Percentiles rank a stretch among this genome's conserved stretches.
Conservation (phyloP, 225 moss, liverwort and hornwort genomes). For the Pleurozium schreberi region DNA sequence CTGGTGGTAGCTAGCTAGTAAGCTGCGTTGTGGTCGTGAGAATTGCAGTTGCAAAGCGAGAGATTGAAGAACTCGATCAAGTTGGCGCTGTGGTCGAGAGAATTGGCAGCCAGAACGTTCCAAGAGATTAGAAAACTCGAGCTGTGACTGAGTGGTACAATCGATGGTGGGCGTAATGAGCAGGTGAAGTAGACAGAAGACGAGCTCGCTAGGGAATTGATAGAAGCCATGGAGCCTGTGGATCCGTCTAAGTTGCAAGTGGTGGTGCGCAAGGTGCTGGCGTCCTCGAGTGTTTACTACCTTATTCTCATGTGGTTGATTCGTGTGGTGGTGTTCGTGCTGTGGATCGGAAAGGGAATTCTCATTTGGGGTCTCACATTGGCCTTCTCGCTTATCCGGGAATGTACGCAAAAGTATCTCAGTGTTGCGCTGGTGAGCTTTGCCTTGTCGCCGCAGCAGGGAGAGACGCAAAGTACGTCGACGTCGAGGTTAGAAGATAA, state of each 20-base stretch:
- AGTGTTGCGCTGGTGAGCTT: slow-evolving; percentile 18
- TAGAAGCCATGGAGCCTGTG: slow-evolving; percentile 4
- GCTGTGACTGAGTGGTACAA: not conserved
- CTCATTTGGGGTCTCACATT: slow-evolving; percentile 28
- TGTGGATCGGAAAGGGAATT: slow-evolving; percentile 30
- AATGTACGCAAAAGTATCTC: slow-evolving; percentile 22
- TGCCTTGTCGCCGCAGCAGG: slow-evolving; percentile 3
- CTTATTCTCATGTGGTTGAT: slow-evolving; percentile 31
- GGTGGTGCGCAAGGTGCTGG: slow-evolving; percentile 14
- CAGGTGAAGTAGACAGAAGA: not conserved
- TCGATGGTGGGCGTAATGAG: not conserved
- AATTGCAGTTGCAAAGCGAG: not conserved
- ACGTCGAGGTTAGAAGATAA: not conserved
- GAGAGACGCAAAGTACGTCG: not conserved
- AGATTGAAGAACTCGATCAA: not conserved
- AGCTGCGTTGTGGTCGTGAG: not conserved
- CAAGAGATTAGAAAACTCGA: not conserved
- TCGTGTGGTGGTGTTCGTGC: slow-evolving; percentile 24
- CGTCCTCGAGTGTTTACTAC: slow-evolving; percentile 22
- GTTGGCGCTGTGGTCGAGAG: not conserved
- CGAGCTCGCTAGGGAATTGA: not conserved
- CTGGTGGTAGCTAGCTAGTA: not conserved
- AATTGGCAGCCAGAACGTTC: not conserved
- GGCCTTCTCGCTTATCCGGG: slow-evolving; percentile 24
- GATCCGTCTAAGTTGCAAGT: slow-evolving; percentile 23